Evolutionary conservation across 1,139 yeast species (phyloP).

Genomic region (Pneumocystis wakefieldiae): DNA sequence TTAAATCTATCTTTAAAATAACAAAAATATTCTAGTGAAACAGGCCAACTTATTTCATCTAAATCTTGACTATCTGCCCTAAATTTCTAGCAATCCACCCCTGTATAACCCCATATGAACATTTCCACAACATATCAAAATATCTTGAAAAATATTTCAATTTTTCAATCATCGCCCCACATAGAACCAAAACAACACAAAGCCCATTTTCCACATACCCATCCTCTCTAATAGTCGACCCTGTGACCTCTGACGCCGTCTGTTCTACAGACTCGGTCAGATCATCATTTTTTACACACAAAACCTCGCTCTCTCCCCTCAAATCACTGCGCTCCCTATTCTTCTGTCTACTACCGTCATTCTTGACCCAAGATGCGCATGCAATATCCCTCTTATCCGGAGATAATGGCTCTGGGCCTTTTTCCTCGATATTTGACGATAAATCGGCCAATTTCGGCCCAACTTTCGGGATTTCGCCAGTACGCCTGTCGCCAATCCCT

Average conservation of each 20-base stretch:
- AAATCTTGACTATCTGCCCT: background rate
- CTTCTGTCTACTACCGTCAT: background rate
- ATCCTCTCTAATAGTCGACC: background rate
- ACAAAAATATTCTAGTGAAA: background rate
- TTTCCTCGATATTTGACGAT: conserved; percentile 3
- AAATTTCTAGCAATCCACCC: background rate
- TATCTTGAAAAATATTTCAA: background rate
- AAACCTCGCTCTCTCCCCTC: background rate
- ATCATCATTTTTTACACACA: background rate
- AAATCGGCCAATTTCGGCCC: conserved; percentile 2
- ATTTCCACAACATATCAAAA: background rate
- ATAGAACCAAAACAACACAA: background rate
- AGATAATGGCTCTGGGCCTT: conserved; percentile 1
- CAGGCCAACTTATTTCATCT: background rate
- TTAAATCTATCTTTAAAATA: background rate
- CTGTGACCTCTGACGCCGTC: background rate
- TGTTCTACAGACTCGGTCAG: background rate
- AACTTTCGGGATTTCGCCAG: background rate
- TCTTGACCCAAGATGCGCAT: background rate
- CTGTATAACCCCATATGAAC: background rate
- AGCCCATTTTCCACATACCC: background rate
- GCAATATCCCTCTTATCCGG: background rate
- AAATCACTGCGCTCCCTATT: background rate
- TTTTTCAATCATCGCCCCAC: background rate
- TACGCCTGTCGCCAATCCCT: background rate